Evolutionary conservation across 495 filamentous ascomycete genomes (phyloP), one percentile per base, ranked within the genome.

Genomic region (Xylaria palmicola): DNA sequence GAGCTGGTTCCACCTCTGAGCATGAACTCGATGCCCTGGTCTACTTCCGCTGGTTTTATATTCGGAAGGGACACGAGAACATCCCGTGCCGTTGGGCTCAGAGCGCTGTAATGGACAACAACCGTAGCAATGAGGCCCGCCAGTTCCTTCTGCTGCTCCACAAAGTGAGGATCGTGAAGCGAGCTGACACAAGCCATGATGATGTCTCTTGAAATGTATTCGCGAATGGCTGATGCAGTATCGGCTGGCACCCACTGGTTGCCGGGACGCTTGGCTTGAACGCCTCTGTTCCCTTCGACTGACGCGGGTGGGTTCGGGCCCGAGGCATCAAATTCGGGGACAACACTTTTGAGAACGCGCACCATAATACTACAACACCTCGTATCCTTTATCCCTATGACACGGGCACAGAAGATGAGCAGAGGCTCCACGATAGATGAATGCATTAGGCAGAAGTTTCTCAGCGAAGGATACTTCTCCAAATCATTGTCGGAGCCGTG

Each of bases 101-200:
- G 70, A 1, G 79, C 75, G 6, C 79, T 84, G 69, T 96, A 97
- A 22, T 88, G 77, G 5, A 87, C 79, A 70, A 95, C 81, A 56
- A 97, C 94, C 6, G 86, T 83, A 1, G 92, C 92, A 64, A 99
- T 96, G 4, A 97, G 82, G 34, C 86, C 81, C 13, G 91, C 94
- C 9, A 98, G 83, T 36, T 98, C 94, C 72, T 92, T 95, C 67
- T 99, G 94, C 68, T 93, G 85, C 59, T 99, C 94, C 40, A 97
- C 93, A 65, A 98, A 98, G 69, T 98, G 97, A 0, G 91, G 85
- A 56, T 98, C 94, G 72, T 98, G 88, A 30, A 99, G 82, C 13
- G 90, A 93, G 20, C 91, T 88, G 72, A 96, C 90, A 62, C 87
- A 90, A 0, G 89, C 86, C 76, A 88, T 89, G 22, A 95, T 80